A percentile compares a stretch with the other conserved stretches of the same genome.
phyloP scores from a whole-genome alignment of 2,329 filamentous ascomycete genomes.

The Neofusicoccum ribis region DNA sequence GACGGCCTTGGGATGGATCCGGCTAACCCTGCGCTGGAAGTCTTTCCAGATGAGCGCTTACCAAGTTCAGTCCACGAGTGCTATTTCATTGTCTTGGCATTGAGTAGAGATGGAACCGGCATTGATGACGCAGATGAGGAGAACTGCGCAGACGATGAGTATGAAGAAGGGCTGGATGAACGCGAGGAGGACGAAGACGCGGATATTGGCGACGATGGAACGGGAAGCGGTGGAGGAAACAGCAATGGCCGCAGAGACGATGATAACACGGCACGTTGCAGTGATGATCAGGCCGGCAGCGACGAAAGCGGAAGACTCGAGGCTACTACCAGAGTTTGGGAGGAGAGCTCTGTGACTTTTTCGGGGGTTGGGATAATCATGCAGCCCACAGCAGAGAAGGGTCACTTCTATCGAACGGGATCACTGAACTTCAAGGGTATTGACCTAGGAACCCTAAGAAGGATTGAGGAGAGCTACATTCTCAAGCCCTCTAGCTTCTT shows the following conservation, averaged over 20 bases:
- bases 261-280: too few species aligned
- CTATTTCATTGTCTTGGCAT: background rate
- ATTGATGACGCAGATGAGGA: background rate
- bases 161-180: background rate
- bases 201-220: too few species aligned
- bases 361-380: background rate
- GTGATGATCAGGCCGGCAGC: background rate
- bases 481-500: background rate
- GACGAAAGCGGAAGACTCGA: background rate
- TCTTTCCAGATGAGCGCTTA: background rate
- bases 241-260: too few species aligned
- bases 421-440: background rate
- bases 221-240: too few species aligned
- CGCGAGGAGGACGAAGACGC: background rate
- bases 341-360: background rate
- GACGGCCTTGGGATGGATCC: background rate
- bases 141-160: background rate
- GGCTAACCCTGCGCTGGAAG: background rate
- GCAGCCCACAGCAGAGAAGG: background rate
- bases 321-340: background rate
- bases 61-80: background rate
- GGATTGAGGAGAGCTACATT: background rate
- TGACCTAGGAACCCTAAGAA: background rate
- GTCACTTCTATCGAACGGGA: background rate
- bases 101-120: background rate